phyloP scores from a whole-genome alignment of 306 rosid species.

The Begonia masoniana region DNA sequence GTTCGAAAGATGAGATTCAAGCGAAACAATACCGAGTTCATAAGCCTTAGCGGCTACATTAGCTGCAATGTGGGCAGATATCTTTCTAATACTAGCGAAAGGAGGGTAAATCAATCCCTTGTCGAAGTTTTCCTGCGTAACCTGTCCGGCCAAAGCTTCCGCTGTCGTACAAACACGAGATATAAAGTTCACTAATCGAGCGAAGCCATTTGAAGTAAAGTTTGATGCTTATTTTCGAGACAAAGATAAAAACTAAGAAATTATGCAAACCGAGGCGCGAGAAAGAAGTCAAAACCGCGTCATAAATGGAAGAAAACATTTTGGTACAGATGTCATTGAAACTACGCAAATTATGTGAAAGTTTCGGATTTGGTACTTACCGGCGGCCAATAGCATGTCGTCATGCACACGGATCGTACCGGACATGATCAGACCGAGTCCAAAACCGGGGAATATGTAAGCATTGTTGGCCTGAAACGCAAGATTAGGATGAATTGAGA shows the following conservation, averaged over 20 bases:
- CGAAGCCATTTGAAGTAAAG: no score
- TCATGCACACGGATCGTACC: slow-evolving; percentile 90
- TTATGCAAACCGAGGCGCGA: no score
- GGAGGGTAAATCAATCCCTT: slow-evolving; percentile 98
- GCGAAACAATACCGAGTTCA: slow-evolving; percentile 57
- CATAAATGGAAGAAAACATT: not conserved
- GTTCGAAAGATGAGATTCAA: not conserved
- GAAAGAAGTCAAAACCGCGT: not conserved
- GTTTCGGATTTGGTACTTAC: slow-evolving; percentile 31
- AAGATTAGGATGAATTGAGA: slow-evolving; percentile 8
- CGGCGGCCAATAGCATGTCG: slow-evolving; percentile 96
- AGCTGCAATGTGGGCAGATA: slow-evolving; percentile 94
- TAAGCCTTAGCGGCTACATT: slow-evolving; percentile 76
- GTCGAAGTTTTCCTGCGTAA: slow-evolving; percentile 52
- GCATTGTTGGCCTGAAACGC: slow-evolving; percentile 82
- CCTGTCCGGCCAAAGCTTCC: slow-evolving; percentile 85
- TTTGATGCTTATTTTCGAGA: no score
- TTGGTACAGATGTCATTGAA: not conserved
- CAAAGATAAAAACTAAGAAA: no score
- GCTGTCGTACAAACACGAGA: slow-evolving; percentile 31
- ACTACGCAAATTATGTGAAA: not conserved
- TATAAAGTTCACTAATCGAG: no score
- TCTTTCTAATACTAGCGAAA: slow-evolving; percentile 81
- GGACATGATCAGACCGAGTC: slow-evolving; percentile 89
- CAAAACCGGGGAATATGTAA: slow-evolving; percentile 92